Percentiles rank a stretch among this genome's conserved stretches.
Evolutionary conservation across 345 rosid species (phyloP).

Genomic region (Leavenworthia alabamica): DNA sequence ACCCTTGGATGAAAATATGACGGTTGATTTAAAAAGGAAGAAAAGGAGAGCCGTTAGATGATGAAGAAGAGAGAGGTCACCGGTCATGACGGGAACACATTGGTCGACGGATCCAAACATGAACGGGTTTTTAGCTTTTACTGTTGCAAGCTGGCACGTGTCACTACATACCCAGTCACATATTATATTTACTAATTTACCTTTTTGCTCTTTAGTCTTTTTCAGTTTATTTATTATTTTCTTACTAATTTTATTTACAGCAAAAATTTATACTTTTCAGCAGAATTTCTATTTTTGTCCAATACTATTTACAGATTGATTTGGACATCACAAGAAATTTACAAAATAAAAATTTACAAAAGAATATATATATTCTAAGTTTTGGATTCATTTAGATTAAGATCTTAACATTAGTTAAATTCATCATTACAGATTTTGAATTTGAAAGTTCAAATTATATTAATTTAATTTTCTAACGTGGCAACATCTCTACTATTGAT

Average conservation of each 20-base stretch:
- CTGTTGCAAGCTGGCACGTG: slow-evolving; percentile 61
- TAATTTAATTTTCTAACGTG: background rate
- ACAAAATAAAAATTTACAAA: background rate
- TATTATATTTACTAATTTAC: background rate
- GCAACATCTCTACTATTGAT: background rate
- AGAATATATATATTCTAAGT: background rate
- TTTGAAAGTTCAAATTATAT: background rate
- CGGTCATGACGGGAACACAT: slow-evolving; percentile 44
- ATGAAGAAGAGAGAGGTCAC: slow-evolving; percentile 17
- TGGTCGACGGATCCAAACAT: too few species aligned
- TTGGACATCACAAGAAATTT: background rate
- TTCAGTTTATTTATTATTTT: background rate
- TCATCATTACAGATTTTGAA: background rate
- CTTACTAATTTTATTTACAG: background rate
- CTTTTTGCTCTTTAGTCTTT: background rate
- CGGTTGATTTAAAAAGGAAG: slow-evolving; percentile 3
- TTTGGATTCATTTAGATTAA: background rate
- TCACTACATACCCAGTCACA: slow-evolving; percentile 20
- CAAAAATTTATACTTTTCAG: slow-evolving; percentile 1
- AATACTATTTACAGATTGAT: background rate
- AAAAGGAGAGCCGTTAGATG: slow-evolving; percentile 44
- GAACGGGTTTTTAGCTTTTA: slow-evolving; percentile 34
- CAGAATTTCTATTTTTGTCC: background rate
- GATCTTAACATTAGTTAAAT: background rate
- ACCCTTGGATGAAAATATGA: slow-evolving; percentile 44